phyloP scores from a whole-genome alignment of 169 alveolate species.

The Cryptosporidium meleagridis region DNA sequence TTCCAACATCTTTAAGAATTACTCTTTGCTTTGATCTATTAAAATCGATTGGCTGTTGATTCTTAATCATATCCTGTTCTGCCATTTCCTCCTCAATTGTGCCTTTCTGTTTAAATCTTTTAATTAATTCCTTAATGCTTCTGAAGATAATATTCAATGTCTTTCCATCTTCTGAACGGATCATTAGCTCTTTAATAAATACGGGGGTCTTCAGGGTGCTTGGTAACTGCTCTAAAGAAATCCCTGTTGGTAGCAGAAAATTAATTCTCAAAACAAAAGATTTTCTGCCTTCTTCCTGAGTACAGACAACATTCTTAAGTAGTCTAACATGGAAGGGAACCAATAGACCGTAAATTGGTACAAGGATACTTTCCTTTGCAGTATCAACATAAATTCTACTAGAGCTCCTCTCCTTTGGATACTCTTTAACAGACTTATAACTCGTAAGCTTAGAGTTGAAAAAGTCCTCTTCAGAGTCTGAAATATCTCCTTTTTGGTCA shows the following conservation, averaged over 20 bases:
- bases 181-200: constrained; percentile 93
- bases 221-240: constrained; percentile 84
- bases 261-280: constrained; percentile 90
- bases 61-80: constrained; percentile 89
- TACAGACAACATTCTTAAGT: constrained; percentile 90
- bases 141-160: constrained; percentile 83
- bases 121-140: constrained; percentile 93
- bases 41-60: constrained; percentile 74
- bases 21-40: constrained; percentile 80
- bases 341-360: constrained; percentile 83
- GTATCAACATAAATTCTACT: constrained; percentile 82
- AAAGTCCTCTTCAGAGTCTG: constrained; percentile 78
- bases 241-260: constrained; percentile 93
- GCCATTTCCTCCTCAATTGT: constrained; percentile 90
- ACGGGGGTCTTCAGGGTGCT: constrained; percentile 86
- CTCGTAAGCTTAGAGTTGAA: constrained; percentile 81
- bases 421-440: constrained; percentile 79
- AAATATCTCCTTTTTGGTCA: constrained; percentile 77
- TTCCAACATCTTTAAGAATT: constrained; percentile 81
- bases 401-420: constrained; percentile 82
- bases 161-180: constrained; percentile 89
- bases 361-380: constrained; percentile 81
- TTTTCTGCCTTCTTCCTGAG: constrained; percentile 88
- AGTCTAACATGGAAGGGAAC: constrained; percentile 86
- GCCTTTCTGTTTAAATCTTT: constrained; percentile 92